Base-by-base conservation (phyloP, 2,329 filamentous ascomycete genomes). In the Calonectria fujianensis region DNA sequence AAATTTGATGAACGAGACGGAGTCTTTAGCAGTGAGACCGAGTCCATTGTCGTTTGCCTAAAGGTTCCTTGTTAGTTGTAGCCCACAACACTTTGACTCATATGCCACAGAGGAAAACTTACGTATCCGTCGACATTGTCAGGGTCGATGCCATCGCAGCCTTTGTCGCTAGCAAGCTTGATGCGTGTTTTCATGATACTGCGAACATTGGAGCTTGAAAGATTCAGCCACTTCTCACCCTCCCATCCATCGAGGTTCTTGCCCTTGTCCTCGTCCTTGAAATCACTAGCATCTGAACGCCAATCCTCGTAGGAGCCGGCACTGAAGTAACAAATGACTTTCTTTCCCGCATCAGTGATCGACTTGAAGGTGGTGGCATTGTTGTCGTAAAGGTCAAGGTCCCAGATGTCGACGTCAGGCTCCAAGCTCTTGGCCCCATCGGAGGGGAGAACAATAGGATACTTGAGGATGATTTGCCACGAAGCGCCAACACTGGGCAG, bases 321-420 rank as follows among this genome's bases (percentile, higher is more conserved):
- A 67, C 91, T 93, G 85, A 95, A 95, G 84, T 95, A 95, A 86
- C 94, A 95, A 73, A 95, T 92, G 69, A 94, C 90, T 75, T 90
- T 91, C 80, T 90, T 90, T 11, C 88, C 89, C 8, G 85, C 82
- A 66, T 89, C 90, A 72, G 89, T 86, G 82, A 93, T 91, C 16
- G 92, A 85, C 74, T 91, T 87, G 73, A 94, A 82, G 2, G 82
- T 83, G 18, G 76, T 67, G 2, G 72, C 75, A 32, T 80, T 68
- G 78, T 86, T 92, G 82, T 93, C 92, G 82, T 90, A 93, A 57
- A 93, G 83, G 16, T 89, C 86, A 0, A 92, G 69, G 74, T 86
- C 85, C 72, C 81, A 86, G 52, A 93, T 85, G 6, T 86, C 84
- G 0, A 91, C 90, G 75, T 93, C 85, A 11, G 88, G 87, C 27